These are phyloP conservation scores for Agastache rugosa DNA, from an alignment of 257 asterid genomes.

Conservation along the genomic window DNA sequence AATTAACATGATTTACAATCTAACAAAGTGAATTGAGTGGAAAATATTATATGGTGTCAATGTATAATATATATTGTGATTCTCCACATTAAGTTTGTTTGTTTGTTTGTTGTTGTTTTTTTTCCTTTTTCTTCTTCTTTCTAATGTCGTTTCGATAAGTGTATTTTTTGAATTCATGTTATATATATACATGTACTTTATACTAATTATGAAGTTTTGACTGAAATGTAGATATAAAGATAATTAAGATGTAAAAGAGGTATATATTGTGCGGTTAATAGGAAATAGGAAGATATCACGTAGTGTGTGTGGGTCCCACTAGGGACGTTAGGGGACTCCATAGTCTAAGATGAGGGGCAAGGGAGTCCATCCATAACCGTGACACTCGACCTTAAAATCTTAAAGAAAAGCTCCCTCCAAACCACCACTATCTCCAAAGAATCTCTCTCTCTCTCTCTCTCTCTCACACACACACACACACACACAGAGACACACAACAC, in stretches of 20 bases:
- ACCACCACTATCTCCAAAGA: slow-evolving; percentile 46
- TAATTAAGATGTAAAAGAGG: no score
- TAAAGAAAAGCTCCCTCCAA: slow-evolving; percentile 55
- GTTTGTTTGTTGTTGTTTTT: no score
- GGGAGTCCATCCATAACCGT: slow-evolving; percentile 50
- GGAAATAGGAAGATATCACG: not conserved
- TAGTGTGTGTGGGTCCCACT: slow-evolving; percentile 36
- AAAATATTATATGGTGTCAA: not conserved
- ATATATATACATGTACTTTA: no score
- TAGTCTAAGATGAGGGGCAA: slow-evolving; percentile 36
- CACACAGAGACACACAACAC: not conserved
- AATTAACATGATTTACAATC: not conserved
- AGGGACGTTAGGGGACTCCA: slow-evolving; percentile 41
- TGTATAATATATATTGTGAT: no score
- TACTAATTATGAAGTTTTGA: no score
- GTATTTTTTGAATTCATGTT: no score
- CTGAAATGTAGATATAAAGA: no score
- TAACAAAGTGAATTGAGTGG: not conserved
- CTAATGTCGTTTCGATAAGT: no score
- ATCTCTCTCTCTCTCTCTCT: slow-evolving; percentile 32
- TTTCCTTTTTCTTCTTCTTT: no score
- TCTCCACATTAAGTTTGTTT: no score
- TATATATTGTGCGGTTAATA: no score
- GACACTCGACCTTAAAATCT: slow-evolving; percentile 81
- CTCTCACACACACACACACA: not conserved